Base-by-base conservation (phyloP, 2,329 filamentous ascomycete species). In the Aspergillus glaucus region DNA sequence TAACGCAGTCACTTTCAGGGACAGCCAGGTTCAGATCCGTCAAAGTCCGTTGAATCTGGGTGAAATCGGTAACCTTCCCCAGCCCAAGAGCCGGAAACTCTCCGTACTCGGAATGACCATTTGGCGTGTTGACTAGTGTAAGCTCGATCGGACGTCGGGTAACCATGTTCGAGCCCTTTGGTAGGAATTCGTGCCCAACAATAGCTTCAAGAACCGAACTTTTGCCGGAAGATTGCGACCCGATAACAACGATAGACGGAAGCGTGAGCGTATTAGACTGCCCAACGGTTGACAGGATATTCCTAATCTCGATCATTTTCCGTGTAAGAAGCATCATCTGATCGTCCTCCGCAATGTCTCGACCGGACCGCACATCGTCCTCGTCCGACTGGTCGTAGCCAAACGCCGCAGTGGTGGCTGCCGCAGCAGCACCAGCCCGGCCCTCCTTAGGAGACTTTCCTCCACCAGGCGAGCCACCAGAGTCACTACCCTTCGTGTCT, bases 301-400 rank as follows among this genome's bases (percentile, higher is more conserved):
- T 91, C 57, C 94, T 80, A 49, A 98, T 97, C 74, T 98, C 93
- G 62, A 98, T 98, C 93, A 98, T 98, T 74, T 97, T 97, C 74
- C 93, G 92, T 2, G 94, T 98, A 62, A 98, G 76, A 58, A 96
- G 79, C 93, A 98, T 98, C 92, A 98, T 98, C 70, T 98, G 93
- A 66, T 98, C 93, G 62, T 98, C 93, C 61, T 84, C 83, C 15
- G 89, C 88, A 44, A 79, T 77, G 62, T 87, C 82, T 48, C 85
- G 81, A 17, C 73, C 76, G 7, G 77, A 74, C 48, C 83, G 76
- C 12, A 28, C 10, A 32, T 92, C 82, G 32, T 86, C 82, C 36
- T 80, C 77, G 3, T 76, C 71, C 2, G 82, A 80, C 49, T 85
- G 77, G 19, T 88, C 84, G 60, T 91, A 86, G 34, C 86, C 88